A percentile compares a stretch with the other conserved stretches of the same genome.
phyloP scores from a whole-genome alignment of 2,329 filamentous ascomycete species.

The Nigrospora sphaerica region DNA sequence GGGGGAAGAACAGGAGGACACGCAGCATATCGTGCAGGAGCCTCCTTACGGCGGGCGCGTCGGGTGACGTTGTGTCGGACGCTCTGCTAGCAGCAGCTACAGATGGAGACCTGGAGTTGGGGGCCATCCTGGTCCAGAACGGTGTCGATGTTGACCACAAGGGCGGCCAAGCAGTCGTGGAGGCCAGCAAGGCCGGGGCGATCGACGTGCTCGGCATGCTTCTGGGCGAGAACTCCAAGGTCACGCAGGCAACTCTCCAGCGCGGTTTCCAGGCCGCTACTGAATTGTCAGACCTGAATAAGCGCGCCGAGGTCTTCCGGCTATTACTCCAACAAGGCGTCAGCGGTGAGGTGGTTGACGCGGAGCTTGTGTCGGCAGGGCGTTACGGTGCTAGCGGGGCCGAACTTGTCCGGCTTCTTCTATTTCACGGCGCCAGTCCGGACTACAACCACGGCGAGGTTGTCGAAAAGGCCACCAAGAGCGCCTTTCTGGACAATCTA shows the following conservation, averaged over 20 bases:
- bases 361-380: conserved; percentile 45
- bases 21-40: conserved; percentile 36
- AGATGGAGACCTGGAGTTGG: conserved; percentile 45
- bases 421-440: conserved; percentile 45
- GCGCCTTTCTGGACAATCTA: conserved; percentile 41
- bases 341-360: conserved; percentile 41
- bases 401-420: conserved; percentile 40
- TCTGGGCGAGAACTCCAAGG: conserved; percentile 30
- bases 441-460: conserved; percentile 49
- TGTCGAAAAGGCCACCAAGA: conserved; percentile 45
- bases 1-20: conserved; percentile 27
- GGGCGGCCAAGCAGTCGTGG: conserved; percentile 45
- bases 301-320: conserved; percentile 41
- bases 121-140: conserved; percentile 41
- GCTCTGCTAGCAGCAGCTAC: conserved; percentile 43
- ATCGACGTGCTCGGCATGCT: conserved; percentile 43
- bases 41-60: conserved; percentile 38
- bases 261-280: conserved; percentile 49
- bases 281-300: conserved; percentile 41
- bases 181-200: conserved; percentile 45
- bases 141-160: conserved; percentile 44
- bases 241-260: conserved; percentile 35
- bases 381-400: conserved; percentile 42
- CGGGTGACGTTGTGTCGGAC: conserved; percentile 36
- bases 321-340: conserved; percentile 43